Conservation (phyloP, 805 yeast species). For the Suhomyces vadensis region DNA sequence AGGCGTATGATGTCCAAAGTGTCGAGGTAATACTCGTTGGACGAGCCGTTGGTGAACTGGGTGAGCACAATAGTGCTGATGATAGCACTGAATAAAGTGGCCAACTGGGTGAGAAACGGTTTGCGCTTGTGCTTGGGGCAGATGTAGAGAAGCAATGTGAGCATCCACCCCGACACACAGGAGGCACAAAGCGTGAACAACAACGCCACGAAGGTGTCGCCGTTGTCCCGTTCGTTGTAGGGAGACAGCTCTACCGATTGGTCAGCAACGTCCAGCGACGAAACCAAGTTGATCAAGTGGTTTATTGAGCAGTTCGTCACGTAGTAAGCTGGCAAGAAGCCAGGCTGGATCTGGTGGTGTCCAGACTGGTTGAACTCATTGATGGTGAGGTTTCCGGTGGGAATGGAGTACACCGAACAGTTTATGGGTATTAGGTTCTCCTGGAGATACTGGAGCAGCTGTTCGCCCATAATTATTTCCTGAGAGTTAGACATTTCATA, state of each 20-base stretch:
- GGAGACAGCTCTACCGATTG: conserved; percentile 15
- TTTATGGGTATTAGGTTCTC: conserved; percentile 23
- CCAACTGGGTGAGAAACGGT: conserved; percentile 56
- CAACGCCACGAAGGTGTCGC: conserved; percentile 46
- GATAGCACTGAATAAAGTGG: conserved; percentile 58
- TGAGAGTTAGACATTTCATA: not conserved
- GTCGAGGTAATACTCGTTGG: conserved; percentile 51
- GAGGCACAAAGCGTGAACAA: conserved; percentile 55
- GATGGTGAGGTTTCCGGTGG: conserved; percentile 31
- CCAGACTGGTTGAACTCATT: conserved; percentile 20
- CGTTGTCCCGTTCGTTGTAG: conserved; percentile 34
- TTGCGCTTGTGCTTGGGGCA: conserved; percentile 52
- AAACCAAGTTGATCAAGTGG: conserved; percentile 13
- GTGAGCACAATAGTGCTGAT: conserved; percentile 53
- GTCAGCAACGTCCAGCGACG: conserved; percentile 3
- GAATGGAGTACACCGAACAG: conserved; percentile 42
- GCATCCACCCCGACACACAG: conserved; percentile 70
- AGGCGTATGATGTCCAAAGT: conserved; percentile 53
- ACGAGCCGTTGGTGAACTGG: conserved; percentile 47
- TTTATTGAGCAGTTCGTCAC: conserved; percentile 45
- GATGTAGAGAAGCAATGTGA: conserved; percentile 55
- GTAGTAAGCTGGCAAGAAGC: conserved; percentile 43
- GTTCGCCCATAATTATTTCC: conserved; percentile 18
- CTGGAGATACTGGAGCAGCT: conserved; percentile 20
- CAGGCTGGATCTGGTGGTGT: conserved; percentile 9